A percentile compares a stretch with the other conserved stretches of the same genome.
These are phyloP conservation scores for Metschnikowia henanensis DNA, from an alignment of 805 yeast genomes.

Conservation along the genomic window DNA sequence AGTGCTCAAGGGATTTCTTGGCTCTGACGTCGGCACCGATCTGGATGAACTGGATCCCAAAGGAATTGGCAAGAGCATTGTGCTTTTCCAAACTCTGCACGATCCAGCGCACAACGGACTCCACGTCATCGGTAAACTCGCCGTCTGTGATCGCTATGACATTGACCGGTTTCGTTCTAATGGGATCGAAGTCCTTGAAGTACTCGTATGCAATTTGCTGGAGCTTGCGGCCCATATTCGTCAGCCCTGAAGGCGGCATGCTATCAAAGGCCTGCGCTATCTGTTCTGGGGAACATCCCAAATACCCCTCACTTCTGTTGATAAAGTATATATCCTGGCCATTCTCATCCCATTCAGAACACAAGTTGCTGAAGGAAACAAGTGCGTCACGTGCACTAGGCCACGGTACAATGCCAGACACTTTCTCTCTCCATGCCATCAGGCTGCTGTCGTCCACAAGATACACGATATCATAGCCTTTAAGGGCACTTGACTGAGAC, in stretches of 20 bases:
- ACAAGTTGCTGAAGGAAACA: conserved; percentile 13
- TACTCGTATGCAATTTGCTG: conserved; percentile 11
- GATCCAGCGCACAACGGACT: conserved; percentile 16
- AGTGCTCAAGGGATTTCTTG: conserved; percentile 7
- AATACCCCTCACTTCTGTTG: conserved; percentile 7
- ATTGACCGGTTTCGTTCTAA: conserved; percentile 14
- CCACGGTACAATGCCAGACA: conserved; percentile 18
- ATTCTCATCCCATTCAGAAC: conserved; percentile 19
- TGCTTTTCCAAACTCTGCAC: conserved; percentile 13
- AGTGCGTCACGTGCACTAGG: conserved; percentile 15
- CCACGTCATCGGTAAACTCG: conserved; percentile 17
- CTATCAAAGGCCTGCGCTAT: conserved; percentile 13
- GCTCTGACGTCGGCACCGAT: conserved; percentile 18
- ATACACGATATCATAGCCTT: conserved; percentile 17
- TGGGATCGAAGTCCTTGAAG: conserved; percentile 13
- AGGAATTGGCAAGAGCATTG: conserved; percentile 14
- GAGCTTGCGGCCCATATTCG: conserved; percentile 18
- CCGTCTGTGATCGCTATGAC: conserved; percentile 20
- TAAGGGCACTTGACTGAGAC: conserved; percentile 14
- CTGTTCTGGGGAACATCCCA: conserved; percentile 12
- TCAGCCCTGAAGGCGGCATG: conserved; percentile 14
- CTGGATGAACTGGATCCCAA: conserved; percentile 18
- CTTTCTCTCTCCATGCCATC: conserved; percentile 15
- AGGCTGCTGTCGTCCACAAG: conserved; percentile 17
- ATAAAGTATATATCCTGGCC: conserved; percentile 19